phyloP scores from a whole-genome alignment of 768 basidiomycete species.

The Pseudohyphozyma bogoriensis region DNA sequence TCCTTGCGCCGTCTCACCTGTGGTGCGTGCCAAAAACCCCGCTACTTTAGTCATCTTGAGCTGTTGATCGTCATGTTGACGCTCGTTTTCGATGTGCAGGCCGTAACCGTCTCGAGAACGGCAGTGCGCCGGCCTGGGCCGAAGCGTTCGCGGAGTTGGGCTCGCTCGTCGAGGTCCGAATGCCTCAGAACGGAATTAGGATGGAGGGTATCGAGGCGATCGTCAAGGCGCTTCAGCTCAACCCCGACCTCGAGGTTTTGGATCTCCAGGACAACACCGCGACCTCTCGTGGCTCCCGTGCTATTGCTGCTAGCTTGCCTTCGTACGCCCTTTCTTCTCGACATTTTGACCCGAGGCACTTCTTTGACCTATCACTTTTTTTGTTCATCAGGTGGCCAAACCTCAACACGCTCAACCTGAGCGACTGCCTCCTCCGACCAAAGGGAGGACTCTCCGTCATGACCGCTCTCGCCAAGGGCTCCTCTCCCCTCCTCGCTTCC shows the following conservation, averaged over 20 bases:
- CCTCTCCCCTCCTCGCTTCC: conserved; percentile 60
- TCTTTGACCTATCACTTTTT: background rate
- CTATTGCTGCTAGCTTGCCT: conserved; percentile 53
- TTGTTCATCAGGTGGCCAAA: conserved; percentile 47
- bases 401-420: conserved; percentile 71
- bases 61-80: background rate
- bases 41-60: too few species aligned
- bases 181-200: conserved; percentile 97
- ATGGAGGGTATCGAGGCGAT: conserved; percentile 79
- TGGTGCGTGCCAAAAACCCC: conserved; percentile 41
- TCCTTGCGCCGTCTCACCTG: conserved; percentile 73
- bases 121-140: conserved; percentile 71
- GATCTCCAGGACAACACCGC: conserved; percentile 75
- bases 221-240: conserved; percentile 61
- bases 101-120: conserved; percentile 89
- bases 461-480: conserved; percentile 54
- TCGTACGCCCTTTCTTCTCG: conserved; percentile 31
- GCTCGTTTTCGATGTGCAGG: conserved; percentile 40
- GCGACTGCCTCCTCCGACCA: conserved; percentile 76
- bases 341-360: background rate
- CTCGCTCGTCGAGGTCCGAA: conserved; percentile 68
- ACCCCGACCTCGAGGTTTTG: conserved; percentile 57
- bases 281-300: conserved; percentile 55
- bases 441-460: conserved; percentile 65
- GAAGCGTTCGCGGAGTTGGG: conserved; percentile 77